A percentile compares a stretch with the other conserved stretches of the same genome.
These are phyloP conservation scores for Zygotorulaspora chibaensis DNA, from an alignment of 805 yeast species.

Conservation along the genomic window DNA sequence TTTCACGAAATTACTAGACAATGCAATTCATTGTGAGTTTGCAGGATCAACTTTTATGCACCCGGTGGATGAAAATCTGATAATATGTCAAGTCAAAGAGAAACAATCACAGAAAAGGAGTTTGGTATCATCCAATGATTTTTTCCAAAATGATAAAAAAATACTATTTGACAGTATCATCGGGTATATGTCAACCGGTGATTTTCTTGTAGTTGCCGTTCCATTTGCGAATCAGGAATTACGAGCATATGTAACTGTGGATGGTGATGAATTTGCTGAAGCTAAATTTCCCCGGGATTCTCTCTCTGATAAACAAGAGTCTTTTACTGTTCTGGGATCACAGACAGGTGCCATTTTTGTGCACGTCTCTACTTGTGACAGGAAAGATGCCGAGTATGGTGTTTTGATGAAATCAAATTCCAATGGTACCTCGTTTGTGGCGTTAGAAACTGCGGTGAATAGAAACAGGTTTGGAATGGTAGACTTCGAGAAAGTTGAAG, in stretches of 20 bases:
- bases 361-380: conserved; percentile 68
- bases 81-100: conserved; percentile 57
- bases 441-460: conserved; percentile 66
- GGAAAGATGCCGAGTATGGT: conserved; percentile 59
- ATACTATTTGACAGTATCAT: conserved; percentile 53
- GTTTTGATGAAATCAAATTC: conserved; percentile 81
- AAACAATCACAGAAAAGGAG: conserved; percentile 30
- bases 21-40: conserved; percentile 61
- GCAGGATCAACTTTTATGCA: conserved; percentile 50
- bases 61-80: conserved; percentile 45
- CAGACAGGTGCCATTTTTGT: conserved; percentile 67
- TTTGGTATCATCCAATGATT: conserved; percentile 51
- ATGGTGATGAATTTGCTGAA: conserved; percentile 72
- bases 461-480: conserved; percentile 70
- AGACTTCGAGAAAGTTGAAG: conserved; percentile 81
- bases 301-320: conserved; percentile 54
- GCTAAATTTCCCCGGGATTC: conserved; percentile 71
- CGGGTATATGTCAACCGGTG: conserved; percentile 71
- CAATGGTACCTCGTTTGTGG: conserved; percentile 82
- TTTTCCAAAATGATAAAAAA: conserved; percentile 40
- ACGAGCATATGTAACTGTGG: conserved; percentile 68
- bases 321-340: conserved; percentile 77
- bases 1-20: conserved; percentile 51
- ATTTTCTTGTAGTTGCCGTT: conserved; percentile 69
- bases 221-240: conserved; percentile 48